These are phyloP conservation scores for Pseudodiploospora longispora DNA, from an alignment of 2,329 filamentous ascomycete species.

Conservation along the genomic window DNA sequence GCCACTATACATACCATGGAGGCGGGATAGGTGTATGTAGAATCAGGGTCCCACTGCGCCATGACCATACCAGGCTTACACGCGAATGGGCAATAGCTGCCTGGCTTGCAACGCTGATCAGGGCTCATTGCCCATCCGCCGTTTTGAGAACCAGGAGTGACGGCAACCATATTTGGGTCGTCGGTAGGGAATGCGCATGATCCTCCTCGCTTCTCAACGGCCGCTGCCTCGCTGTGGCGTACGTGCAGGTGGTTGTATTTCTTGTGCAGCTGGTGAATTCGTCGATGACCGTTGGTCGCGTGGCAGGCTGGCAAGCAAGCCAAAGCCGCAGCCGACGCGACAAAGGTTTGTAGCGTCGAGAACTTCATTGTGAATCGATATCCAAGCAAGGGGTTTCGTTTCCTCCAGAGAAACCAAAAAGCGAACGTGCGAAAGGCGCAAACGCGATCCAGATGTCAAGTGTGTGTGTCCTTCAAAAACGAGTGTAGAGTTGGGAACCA, in stretches of 20 bases:
- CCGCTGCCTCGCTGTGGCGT: conserved; percentile 12
- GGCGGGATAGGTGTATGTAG: conserved; percentile 58
- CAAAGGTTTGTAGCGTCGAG: conserved; percentile 38
- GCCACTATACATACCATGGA: conserved; percentile 55
- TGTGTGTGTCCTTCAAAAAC: too few species aligned
- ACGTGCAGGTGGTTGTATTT: conserved; percentile 26
- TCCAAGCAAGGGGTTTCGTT: background rate
- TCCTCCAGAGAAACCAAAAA: too few species aligned
- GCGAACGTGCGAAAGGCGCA: too few species aligned
- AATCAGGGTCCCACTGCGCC: conserved; percentile 68
- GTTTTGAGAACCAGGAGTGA: conserved; percentile 58
- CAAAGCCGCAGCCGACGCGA: conserved; percentile 42
- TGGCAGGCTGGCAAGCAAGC: conserved; percentile 33
- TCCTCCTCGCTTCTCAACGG: conserved; percentile 43
- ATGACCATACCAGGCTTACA: conserved; percentile 69
- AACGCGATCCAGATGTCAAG: too few species aligned
- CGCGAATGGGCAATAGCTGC: conserved; percentile 67
- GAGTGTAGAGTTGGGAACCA: too few species aligned
- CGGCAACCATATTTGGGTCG: conserved; percentile 56
- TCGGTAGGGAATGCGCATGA: conserved; percentile 56
- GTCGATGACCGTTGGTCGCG: conserved; percentile 23
- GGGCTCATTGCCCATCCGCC: conserved; percentile 75
- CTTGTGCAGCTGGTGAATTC: conserved; percentile 31
- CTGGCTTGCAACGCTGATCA: conserved; percentile 59
- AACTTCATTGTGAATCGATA: conserved; percentile 40